Base-by-base conservation (phyloP, 768 basidiomycete genomes). In the Psilocybe cyanescens region DNA sequence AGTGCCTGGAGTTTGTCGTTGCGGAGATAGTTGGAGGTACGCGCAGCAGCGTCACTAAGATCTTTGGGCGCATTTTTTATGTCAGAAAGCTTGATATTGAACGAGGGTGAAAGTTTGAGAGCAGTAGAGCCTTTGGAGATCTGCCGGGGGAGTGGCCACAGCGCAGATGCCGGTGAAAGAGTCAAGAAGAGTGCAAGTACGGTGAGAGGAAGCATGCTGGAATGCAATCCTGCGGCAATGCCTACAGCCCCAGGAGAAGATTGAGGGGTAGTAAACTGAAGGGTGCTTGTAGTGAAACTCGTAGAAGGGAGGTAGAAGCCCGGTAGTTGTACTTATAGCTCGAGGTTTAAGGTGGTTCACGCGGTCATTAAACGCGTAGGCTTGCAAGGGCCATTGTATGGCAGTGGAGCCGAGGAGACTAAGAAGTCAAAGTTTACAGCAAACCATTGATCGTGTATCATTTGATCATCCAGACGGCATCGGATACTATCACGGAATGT, bases 1-100 rank as follows among this genome's bases (percentile, higher is more conserved):
- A 92, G 80, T 3, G 83, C 79, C 59, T 81, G 78, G 17, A 89
- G 83, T 65, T 86, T 80, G 74, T 91, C 90, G 1, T 70, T 81
- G 48, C 69, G 65, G 24, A 90, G 68, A 67, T 73, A 78, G 4
- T 55, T 44, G 53, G 75, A 69, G 1, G 86, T 83, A 49, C 84
- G 83, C 24, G 73, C 33, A 8, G 84, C 79, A 17, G 89, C 90
- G 14, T 79, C 82, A 48, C 72, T 60, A 50, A 92, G 78, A 72
- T 92, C 89, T 14, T 69, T 59, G 0, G 89, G 86, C 2, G 83
- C 71, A 58, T 79, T 72, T 30, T 72, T 60, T 37, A 85, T 65
- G 29, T 75, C 71, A 30, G 84, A 75, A 53, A 88, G 75, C 8
- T 74, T 72, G 61, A 83, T 77, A 11, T 77, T 68, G 60, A 79